Evolutionary conservation across 768 basidiomycete species (phyloP), one percentile per base, ranked within the genome.

Genomic region (Leccinum obscurum): DNA sequence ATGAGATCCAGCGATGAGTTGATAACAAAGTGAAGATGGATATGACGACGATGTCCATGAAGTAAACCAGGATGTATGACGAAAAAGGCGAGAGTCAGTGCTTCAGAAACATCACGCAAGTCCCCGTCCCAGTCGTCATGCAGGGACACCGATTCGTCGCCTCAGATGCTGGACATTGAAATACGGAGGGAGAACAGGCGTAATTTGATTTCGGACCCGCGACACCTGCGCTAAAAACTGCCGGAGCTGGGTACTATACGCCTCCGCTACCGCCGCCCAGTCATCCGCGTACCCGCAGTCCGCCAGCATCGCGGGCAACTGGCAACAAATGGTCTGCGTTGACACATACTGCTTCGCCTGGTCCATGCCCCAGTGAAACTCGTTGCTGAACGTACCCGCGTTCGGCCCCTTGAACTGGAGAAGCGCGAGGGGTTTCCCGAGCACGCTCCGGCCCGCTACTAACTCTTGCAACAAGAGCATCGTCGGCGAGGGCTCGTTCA

Each of bases 201-300:
- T 63, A 13, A 72, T 71, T 57, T 72, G 72, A 57, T 73, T 71
- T 6, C 72, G 61, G 28, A 72, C 68, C 6, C 67, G 54, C 44
- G 73, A 74, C 35, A 74, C 65, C 62, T 73, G 72, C 2, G 69
- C 64, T 53, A 72, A 57, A 54, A 72, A 75, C 51, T 75, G 72
- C 13, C 72, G 63, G 9, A 72, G 55, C 5, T 72, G 72, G 48
- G 48, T 66, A 55, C 72, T 67, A 51, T 72, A 72, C 39, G 65
- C 73, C 57, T 72, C 72, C 55, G 69, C 72, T 5, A 67, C 22
- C 26, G 65, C 63, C 35, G 71, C 73, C 72, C 72, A 72, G 37
- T 74, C 73, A 14, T 65, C 26, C 5, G 4, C 35, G 11, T 71
- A 69, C 37, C 72, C 72, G 55, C 72, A 65, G n/a, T 72, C 72